A percentile compares a stretch with the other conserved stretches of the same genome.
Evolutionary conservation across 2,329 filamentous ascomycete species (phyloP).

Genomic region (Sclerotinia borealis): DNA sequence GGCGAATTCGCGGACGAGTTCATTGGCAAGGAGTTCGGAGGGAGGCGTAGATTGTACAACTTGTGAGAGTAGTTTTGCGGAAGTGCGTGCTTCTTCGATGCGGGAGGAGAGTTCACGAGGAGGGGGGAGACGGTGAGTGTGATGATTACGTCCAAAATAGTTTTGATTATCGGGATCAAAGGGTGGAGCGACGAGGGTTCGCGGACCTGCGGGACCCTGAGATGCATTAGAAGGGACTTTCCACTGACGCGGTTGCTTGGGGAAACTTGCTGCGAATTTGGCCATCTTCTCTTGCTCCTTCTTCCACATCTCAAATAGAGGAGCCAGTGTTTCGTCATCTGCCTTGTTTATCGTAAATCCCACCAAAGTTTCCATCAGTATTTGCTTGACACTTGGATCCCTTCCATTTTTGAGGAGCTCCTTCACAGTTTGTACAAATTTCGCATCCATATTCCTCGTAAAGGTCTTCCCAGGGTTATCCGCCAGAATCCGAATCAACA

Average conservation of each 20-base stretch:
- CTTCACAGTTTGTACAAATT: slow-evolving; percentile 72
- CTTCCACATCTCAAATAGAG: slow-evolving; percentile 79
- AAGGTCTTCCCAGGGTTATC: slow-evolving; percentile 91
- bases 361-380: slow-evolving; percentile 81
- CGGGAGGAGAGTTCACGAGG: slow-evolving; percentile 73
- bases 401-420: slow-evolving; percentile 63
- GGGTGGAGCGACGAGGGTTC: slow-evolving; percentile 39
- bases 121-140: slow-evolving; percentile 49
- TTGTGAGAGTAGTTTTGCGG: slow-evolving; percentile 86
- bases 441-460: slow-evolving; percentile 81
- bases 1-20: slow-evolving; percentile 88
- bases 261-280: slow-evolving; percentile 39
- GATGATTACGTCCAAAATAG: slow-evolving; percentile 45
- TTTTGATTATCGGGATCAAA: slow-evolving; percentile 34
- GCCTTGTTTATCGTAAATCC: slow-evolving; percentile 60
- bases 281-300: slow-evolving; percentile 67
- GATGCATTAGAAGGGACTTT: not conserved
- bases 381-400: slow-evolving; percentile 74
- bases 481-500: slow-evolving; percentile 85
- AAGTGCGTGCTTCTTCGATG: slow-evolving; percentile 84
- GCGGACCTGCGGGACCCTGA: slow-evolving; percentile 29
- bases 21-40: slow-evolving; percentile 69
- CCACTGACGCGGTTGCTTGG: not conserved
- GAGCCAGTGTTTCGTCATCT: slow-evolving; percentile 65
- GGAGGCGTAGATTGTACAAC: slow-evolving; percentile 80